Conservation (phyloP, 2,329 filamentous ascomycete species). For the Thelonectria rubi region DNA sequence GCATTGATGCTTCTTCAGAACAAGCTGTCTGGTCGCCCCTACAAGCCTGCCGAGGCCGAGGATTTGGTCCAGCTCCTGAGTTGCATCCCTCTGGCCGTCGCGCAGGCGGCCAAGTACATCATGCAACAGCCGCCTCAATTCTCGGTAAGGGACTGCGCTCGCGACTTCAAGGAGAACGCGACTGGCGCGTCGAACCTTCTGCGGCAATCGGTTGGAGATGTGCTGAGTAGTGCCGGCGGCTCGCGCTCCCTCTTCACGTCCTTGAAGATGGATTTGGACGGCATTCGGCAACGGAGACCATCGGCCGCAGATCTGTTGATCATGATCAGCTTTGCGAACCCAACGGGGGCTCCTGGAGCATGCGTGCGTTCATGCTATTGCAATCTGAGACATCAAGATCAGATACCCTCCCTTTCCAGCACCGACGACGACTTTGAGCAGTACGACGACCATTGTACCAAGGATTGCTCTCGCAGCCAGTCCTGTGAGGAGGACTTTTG, state of each 20-base stretch:
- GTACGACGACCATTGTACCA: neutral
- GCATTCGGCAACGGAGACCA: neutral
- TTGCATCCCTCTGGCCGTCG: neutral
- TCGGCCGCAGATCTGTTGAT: neutral
- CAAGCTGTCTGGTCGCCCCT: neutral
- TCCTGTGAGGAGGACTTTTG: neutral
- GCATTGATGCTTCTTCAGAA: neutral
- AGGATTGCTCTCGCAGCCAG: neutral
- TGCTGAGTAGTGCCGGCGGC: neutral
- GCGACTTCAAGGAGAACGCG: neutral
- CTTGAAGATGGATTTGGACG: neutral
- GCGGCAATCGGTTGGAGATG: neutral
- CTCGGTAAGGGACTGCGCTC: neutral
- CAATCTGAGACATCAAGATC: neutral
- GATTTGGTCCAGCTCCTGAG: neutral
- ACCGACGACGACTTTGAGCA: neutral
- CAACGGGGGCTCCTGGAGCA: neutral
- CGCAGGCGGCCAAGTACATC: neutral
- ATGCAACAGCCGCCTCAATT: neutral
- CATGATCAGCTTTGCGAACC: neutral
- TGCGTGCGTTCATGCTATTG: neutral
- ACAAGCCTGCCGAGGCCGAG: neutral
- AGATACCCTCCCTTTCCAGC: neutral
- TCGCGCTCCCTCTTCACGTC: neutral
- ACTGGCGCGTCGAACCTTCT: neutral